Evolutionary conservation across 345 rosid species (phyloP).

Genomic region (Citrus trifoliata): DNA sequence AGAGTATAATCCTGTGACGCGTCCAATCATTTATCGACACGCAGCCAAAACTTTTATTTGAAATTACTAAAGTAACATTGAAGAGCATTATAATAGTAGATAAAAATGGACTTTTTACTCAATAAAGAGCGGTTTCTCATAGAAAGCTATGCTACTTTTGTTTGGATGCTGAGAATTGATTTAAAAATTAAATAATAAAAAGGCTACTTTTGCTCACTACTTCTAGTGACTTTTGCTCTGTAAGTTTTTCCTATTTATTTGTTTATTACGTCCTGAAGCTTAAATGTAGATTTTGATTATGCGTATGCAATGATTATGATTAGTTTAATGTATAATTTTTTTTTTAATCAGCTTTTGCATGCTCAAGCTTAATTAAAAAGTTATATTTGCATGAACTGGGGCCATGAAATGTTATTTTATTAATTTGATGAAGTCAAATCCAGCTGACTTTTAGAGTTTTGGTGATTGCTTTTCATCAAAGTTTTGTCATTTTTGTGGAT

Average conservation of each 20-base stretch:
- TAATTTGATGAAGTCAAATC: not conserved
- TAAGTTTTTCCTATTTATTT: not conserved
- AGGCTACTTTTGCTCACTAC: constrained; percentile 13
- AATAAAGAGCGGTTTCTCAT: constrained; percentile 32
- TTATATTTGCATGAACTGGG: constrained; percentile 2
- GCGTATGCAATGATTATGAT: constrained; percentile 3
- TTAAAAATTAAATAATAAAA: not conserved
- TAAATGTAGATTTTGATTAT: not conserved
- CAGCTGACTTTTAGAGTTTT: not conserved
- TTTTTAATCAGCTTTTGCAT: not conserved
- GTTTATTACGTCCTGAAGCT: not conserved
- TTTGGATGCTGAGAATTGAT: constrained; percentile 9
- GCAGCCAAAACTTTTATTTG: not conserved
- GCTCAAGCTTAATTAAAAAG: not conserved
- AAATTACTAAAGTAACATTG: constrained; percentile 5
- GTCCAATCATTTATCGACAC: not conserved
- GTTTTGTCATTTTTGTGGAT: not conserved
- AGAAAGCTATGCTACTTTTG: constrained; percentile 32
- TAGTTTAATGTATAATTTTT: not conserved
- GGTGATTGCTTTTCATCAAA: not conserved
- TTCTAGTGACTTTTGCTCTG: not conserved
- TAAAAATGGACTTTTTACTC: not conserved
- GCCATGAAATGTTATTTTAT: not conserved
- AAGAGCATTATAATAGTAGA: not conserved
- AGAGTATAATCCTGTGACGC: not conserved